Base-by-base conservation (phyloP, 2,329 filamentous ascomycete genomes). In the Stachybotrys echinatus region DNA sequence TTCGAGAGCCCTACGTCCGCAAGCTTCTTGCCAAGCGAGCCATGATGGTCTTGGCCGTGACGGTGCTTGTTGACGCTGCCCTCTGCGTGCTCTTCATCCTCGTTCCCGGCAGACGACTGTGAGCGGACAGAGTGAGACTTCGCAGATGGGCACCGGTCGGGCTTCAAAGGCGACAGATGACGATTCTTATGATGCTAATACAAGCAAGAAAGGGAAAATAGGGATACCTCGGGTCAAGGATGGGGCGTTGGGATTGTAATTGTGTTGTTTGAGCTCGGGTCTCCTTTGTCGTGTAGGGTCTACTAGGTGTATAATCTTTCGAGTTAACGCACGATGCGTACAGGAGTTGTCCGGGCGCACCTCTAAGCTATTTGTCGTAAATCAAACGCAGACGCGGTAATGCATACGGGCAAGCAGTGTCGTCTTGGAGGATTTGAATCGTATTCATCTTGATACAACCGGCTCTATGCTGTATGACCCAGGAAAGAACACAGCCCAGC, bases 51-150 rank as follows among this genome's bases (percentile, higher is more conserved):
- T 72, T 96, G 14, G 74, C 82, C 8, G 79, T 94, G 54, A 92
- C 92, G 23, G 66, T 85, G 23, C 66, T 95, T 27, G 77, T 95
- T 49, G 89, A 92, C 55, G 84, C 89, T 4, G 89, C 84, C n/a
- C 73, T 97, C 14, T 89, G 89, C 61, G 80, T 94, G 51, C 75
- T 99, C 22, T 99, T 99, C 73, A 92, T 96, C 59, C 85, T 99
- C 51, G 94, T 99, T 5, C 94, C 94, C 1, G 92, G 94, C 49
- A 95, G 88, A 66, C 77, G 88, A 53, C 76, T 95, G 42, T 94
- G 65, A 73, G 53, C 48, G 17, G 12, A 44, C 14, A 8, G 10
- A 34, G 10, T 34, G 27, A 8, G 27, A 3, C 39, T 48, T 6
- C 38, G 22, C 34, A 23, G 27, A 51, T 31, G 27, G 46, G 43